Percentiles rank a stretch among this genome's conserved stretches.
phyloP scores from a whole-genome alignment of 129 eudicot genomes.

The Flaveria robusta region DNA sequence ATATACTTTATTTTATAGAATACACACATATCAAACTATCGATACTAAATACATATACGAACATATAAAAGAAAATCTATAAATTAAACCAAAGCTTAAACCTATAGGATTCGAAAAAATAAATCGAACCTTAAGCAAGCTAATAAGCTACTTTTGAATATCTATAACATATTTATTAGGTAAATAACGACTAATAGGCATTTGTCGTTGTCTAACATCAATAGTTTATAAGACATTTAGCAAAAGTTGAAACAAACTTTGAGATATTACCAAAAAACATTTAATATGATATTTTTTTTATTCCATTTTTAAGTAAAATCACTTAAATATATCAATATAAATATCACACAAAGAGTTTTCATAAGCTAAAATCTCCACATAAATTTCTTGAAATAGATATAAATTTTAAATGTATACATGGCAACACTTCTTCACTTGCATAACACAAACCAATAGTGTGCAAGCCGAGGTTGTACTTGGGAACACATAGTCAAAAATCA shows the following conservation, averaged over 20 bases:
- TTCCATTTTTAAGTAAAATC: background rate
- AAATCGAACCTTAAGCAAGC: too few species aligned
- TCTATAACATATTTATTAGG: too few species aligned
- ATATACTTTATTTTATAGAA: too few species aligned
- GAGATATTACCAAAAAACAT: background rate
- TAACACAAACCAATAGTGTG: constrained; percentile 36
- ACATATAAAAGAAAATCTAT: too few species aligned
- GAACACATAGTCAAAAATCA: constrained; percentile 35
- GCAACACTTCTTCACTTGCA: constrained; percentile 66
- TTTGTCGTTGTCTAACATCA: background rate
- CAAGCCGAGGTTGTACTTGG: constrained; percentile 69
- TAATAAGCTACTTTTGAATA: too few species aligned
- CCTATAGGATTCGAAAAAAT: too few species aligned
- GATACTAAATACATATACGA: too few species aligned
- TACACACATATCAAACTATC: too few species aligned
- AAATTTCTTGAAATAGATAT: constrained; percentile 13
- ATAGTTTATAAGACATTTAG: background rate
- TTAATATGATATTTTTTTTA: background rate
- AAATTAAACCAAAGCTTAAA: too few species aligned
- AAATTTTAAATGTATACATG: constrained; percentile 9
- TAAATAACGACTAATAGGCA: background rate
- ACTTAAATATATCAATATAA: background rate
- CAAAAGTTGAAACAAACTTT: too few species aligned
- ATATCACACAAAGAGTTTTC: background rate
- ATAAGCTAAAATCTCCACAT: background rate